Evolutionary conservation across 2,329 filamentous ascomycete species (phyloP).

Genomic region (Xylaria sp.): DNA sequence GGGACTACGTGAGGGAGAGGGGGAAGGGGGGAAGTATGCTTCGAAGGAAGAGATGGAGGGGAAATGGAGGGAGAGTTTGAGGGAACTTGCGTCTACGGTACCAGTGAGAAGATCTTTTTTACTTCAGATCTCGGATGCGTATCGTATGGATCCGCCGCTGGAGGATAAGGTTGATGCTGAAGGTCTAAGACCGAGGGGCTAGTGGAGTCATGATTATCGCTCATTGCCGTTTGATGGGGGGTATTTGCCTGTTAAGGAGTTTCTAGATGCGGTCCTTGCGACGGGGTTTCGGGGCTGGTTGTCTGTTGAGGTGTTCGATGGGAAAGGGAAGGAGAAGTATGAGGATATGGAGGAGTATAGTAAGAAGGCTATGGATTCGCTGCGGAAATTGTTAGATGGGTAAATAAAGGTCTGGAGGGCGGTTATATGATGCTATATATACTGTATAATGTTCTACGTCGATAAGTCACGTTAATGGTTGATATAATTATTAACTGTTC

Average conservation of each 20-base stretch:
- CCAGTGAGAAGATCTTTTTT: constrained; percentile 76
- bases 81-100: constrained; percentile 60
- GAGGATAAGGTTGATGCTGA: constrained; percentile 52
- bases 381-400: constrained; percentile 45
- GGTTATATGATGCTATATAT: neutral
- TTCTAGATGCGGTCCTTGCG: constrained; percentile 67
- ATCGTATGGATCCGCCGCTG: constrained; percentile 64
- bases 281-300: constrained; percentile 73
- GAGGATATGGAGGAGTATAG: constrained; percentile 53
- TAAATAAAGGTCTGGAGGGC: neutral
- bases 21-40: no score
- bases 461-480: neutral
- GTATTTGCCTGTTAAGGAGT: constrained; percentile 70
- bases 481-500: no score
- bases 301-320: constrained; percentile 73
- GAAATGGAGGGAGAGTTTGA: constrained; percentile 59
- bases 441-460: neutral
- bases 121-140: constrained; percentile 77
- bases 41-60: constrained; percentile 54
- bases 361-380: constrained; percentile 55
- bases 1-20: constrained; percentile 61
- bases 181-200: constrained; percentile 64
- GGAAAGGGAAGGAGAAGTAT: constrained; percentile 56
- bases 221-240: constrained; percentile 73
- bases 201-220: constrained; percentile 75